Base-by-base conservation (phyloP, 768 basidiomycete genomes). In the Asterophora lycoperdoides region DNA sequence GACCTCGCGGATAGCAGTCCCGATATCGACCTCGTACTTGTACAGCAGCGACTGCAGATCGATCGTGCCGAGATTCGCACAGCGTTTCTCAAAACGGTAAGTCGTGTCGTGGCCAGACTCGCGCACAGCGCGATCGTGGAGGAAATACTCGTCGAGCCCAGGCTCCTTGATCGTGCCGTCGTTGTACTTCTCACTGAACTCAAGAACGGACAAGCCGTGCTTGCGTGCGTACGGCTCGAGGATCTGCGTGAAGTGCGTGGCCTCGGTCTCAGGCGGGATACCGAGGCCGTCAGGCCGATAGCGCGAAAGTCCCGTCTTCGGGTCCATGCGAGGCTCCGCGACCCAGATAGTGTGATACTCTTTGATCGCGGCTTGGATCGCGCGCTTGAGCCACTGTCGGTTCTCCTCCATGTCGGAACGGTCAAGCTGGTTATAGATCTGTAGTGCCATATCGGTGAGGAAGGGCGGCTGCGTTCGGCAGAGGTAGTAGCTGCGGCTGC, bases 281-380 rank as follows among this genome's bases (percentile, higher is more conserved):
- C 96, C 96, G 8, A 92, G 63, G 11, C 96, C 96, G 52, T 87
- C 91, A 8, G 95, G 95, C 23, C 94, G 84, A 69, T 85, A 99
- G 41, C 96, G 83, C 0, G 94, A 96, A 13, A 99, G 79, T 19
- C 96, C 95, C 13, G 93, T 93, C 69, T 89, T 89, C 38, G 86
- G 84, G 66, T 99, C 94, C 58, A 98, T 86, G 18, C 96, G 87
- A 20, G 95, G 96, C 61, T 88, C 84, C 1, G 91, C 86, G 53
- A 94, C 85, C 96, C 96, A 99, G 56, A 98, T 82, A 35, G 89
- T 91, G 70, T 99, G 95, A 65, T 99, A 99, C 64, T 99, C 95
- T 70, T 97, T 96, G 73, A 99, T 93, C 20, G 95, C 95, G 8
- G 94, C 94, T 64, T 89, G 90, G 49, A 99, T 96, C 2, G 94